Percentiles rank a stretch among this genome's conserved stretches.
Conservation (phyloP, 495 filamentous ascomycete species). For the Xylaria curta region DNA sequence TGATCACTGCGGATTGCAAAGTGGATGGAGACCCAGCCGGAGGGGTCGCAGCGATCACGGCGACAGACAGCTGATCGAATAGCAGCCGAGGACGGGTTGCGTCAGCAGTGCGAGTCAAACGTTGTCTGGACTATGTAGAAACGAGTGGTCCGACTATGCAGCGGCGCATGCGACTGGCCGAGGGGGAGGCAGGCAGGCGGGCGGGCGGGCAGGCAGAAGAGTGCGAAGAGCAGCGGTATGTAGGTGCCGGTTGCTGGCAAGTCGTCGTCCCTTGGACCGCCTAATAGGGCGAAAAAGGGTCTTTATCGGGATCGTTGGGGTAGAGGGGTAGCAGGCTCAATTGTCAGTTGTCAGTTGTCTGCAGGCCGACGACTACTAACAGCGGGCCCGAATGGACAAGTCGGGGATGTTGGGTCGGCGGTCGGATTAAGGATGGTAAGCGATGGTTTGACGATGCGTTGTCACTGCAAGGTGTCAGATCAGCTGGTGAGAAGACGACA, state of each 20-base stretch:
- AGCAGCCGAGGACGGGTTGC: slow-evolving; percentile 4
- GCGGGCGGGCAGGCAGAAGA: too few species aligned
- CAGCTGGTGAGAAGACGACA: slow-evolving; percentile 20
- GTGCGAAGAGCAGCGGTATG: background rate
- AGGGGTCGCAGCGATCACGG: slow-evolving; percentile 27
- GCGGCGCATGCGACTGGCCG: slow-evolving; percentile 7
- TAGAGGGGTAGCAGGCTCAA: slow-evolving; percentile 10
- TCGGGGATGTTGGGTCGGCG: background rate
- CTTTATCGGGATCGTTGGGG: slow-evolving; percentile 27
- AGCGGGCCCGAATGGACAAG: slow-evolving; percentile 15
- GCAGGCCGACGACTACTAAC: slow-evolving; percentile 15
- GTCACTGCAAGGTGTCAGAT: slow-evolving; percentile 28
- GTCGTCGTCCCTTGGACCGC: background rate
- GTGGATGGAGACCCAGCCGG: slow-evolving; percentile 28
- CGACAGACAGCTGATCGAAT: slow-evolving; percentile 21
- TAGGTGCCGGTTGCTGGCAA: slow-evolving; percentile 6
- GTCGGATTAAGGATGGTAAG: slow-evolving; percentile 7
- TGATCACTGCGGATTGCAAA: slow-evolving; percentile 23
- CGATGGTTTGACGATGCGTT: slow-evolving; percentile 26
- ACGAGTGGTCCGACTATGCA: background rate
- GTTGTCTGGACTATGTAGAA: slow-evolving; percentile 10
- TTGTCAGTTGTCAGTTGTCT: background rate
- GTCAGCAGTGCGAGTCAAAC: slow-evolving; percentile 22
- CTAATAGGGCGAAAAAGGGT: slow-evolving; percentile 10
- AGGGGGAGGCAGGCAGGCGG: background rate